Base-by-base conservation (phyloP, 108 stramenopile genomes). In the Pseudonitzschia delicatissima region DNA sequence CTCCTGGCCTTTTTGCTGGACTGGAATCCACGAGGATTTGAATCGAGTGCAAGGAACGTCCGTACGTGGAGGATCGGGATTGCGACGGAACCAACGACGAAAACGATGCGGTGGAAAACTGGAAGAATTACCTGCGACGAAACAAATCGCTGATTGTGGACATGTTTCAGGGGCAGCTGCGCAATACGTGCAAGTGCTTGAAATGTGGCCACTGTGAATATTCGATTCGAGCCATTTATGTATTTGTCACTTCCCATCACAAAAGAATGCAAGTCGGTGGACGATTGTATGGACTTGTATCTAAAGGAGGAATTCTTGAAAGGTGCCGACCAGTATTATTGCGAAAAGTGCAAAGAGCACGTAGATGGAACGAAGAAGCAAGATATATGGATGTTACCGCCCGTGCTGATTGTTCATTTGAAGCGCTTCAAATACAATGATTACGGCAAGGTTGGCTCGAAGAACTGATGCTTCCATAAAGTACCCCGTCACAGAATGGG, bases 201-300 rank as follows among this genome's bases (percentile, higher is more conserved):
- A 78, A 33, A 4, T 94, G 92, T 55, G 80, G 85, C 2, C 80
- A 80, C n/a, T 45, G 60, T 45, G 6, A 83, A 82, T 62, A 89
- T 95, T 27, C 91, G 86, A 44, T 98, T 98, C 57, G 97, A 98
- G 51, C 93, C 97, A 6, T 97, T 96, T 74, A 96, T 96, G 95
- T 96, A 90, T 51, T 60, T 98, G 69, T 91, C 94, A 20, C 58
- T 98, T 3, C 97, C 97, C 15, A 69, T 84, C 17, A 67, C 68
- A 13, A 66, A 68, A 12, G 18, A 47, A 2, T 71, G 79, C 42
- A 67, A 57, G 34, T 81, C 89, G 1, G 64, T 96, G 8, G 73
- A 88, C 34, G 86, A 90, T 58, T 94, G 94, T 67, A 62, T 96
- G 31, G 68, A 83, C 27, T 49, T 84, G 26, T 96, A 90, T 64